phyloP scores from a whole-genome alignment of 306 rosid genomes.

The Erythrophleum fordii region DNA sequence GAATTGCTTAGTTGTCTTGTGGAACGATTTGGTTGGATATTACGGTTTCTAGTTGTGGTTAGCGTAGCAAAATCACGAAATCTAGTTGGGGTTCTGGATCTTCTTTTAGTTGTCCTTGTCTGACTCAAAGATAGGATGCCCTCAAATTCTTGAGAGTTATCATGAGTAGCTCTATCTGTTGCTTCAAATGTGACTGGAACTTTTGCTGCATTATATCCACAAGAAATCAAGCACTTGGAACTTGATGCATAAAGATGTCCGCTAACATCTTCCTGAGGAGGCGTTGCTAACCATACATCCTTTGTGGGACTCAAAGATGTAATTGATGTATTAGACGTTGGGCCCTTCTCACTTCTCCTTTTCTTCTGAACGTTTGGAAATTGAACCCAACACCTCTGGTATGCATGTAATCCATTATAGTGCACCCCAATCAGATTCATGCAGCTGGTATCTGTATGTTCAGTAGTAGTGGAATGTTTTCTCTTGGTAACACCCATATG shows the following conservation, averaged over 20 bases:
- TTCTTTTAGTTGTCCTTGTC: conserved; percentile 56
- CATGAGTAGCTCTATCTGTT: conserved; percentile 20
- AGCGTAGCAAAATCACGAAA: conserved; percentile 46
- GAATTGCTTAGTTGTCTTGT: conserved; percentile 34
- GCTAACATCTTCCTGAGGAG: conserved; percentile 38
- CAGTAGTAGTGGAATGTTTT: conserved; percentile 39
- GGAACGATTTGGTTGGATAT: conserved; percentile 35
- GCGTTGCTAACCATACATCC: conserved; percentile 32
- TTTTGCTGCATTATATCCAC: conserved; percentile 37
- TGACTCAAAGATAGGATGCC: conserved; percentile 38
- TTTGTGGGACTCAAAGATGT: conserved; percentile 37
- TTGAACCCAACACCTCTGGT: conserved; percentile 46
- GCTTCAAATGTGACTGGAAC: conserved; percentile 33
- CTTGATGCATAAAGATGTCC: conserved; percentile 43
- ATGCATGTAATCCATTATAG: conserved; percentile 46
- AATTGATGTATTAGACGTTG: conserved; percentile 31
- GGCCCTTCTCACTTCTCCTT: conserved; percentile 64
- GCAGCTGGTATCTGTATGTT: conserved; percentile 41
- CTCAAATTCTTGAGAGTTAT: conserved; percentile 43
- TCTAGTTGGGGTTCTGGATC: conserved; percentile 56
- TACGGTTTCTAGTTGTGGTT: conserved; percentile 40
- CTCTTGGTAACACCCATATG: conserved; percentile 44
- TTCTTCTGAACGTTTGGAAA: conserved; percentile 65
- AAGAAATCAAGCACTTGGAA: conserved; percentile 38
- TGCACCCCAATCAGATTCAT: conserved; percentile 47